Conservation (phyloP, 495 filamentous ascomycete species). For the Aspergillus ostianus region DNA sequence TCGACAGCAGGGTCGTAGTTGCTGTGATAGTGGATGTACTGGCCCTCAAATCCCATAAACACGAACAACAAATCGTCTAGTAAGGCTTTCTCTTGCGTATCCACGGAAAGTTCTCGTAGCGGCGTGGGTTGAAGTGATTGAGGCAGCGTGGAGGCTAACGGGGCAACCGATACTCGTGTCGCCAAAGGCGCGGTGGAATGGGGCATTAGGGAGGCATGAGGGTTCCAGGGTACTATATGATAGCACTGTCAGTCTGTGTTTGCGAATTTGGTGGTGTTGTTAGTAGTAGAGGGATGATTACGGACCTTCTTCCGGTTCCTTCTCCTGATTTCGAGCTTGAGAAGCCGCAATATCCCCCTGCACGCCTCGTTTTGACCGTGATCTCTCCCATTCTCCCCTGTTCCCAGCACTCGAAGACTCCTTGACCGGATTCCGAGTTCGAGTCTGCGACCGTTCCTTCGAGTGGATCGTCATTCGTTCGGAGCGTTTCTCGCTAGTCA, state of each 20-base stretch:
- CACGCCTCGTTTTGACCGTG: slow-evolving; percentile 37
- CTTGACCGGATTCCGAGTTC: slow-evolving; percentile 66
- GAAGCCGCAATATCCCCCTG: slow-evolving; percentile 41
- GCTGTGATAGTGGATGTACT: slow-evolving; percentile 84
- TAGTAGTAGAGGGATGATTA: slow-evolving; percentile 6
- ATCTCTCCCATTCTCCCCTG: slow-evolving; percentile 43
- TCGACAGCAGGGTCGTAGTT: slow-evolving; percentile 80
- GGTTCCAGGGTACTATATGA: slow-evolving; percentile 69
- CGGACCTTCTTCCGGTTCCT: slow-evolving; percentile 37
- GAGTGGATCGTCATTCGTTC: slow-evolving; percentile 57
- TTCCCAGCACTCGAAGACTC: slow-evolving; percentile 45
- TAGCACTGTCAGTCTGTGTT: slow-evolving; percentile 21
- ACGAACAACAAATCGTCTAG: slow-evolving; percentile 90
- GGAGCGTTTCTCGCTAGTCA: slow-evolving; percentile 34
- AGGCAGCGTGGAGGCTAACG: slow-evolving; percentile 72
- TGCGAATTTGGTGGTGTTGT: neutral
- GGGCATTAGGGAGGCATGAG: slow-evolving; percentile 74
- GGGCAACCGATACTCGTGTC: slow-evolving; percentile 79
- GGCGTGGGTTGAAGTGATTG: slow-evolving; percentile 65
- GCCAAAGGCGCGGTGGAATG: slow-evolving; percentile 89
- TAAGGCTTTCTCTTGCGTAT: slow-evolving; percentile 80
- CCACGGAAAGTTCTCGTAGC: slow-evolving; percentile 68
- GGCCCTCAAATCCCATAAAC: slow-evolving; percentile 98
- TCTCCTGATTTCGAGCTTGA: slow-evolving; percentile 39
- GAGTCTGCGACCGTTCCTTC: slow-evolving; percentile 60